phyloP scores from a whole-genome alignment of 2,329 filamentous ascomycete species.

The Nemania sp. region DNA sequence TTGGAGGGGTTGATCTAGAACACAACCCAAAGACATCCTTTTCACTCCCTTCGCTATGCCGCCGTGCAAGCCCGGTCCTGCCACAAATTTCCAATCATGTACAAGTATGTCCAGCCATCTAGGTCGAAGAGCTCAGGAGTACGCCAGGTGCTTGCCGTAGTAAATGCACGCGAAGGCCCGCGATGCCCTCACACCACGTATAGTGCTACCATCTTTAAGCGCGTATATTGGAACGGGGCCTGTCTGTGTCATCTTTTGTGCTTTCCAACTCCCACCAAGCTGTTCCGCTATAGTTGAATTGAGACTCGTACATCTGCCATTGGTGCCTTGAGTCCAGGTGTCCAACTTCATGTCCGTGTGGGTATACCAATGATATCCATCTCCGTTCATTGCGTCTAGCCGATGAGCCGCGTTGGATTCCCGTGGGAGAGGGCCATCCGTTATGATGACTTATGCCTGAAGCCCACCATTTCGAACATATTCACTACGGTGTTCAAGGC shows the following conservation, averaged over 20 bases:
- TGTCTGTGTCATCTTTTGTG: slow-evolving; percentile 40
- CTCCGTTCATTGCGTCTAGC: slow-evolving; percentile 42
- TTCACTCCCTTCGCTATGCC: slow-evolving; percentile 44
- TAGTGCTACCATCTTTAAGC: slow-evolving; percentile 26
- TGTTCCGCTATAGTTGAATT: slow-evolving; percentile 38
- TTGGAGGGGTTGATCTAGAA: slow-evolving; percentile 31
- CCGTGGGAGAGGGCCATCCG: slow-evolving; percentile 10
- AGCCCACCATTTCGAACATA: slow-evolving; percentile 45
- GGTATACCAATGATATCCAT: slow-evolving; percentile 36
- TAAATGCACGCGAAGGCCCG: slow-evolving; percentile 31
- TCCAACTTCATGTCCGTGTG: slow-evolving; percentile 6
- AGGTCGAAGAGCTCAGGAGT: slow-evolving; percentile 36
- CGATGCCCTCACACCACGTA: slow-evolving; percentile 30
- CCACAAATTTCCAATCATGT: slow-evolving; percentile 41
- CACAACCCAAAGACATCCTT: slow-evolving; percentile 41
- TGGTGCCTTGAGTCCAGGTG: slow-evolving; percentile 12
- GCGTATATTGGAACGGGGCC: slow-evolving; percentile 30
- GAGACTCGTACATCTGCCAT: slow-evolving; percentile 28
- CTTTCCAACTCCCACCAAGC: slow-evolving; percentile 47
- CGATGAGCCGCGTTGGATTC: slow-evolving; percentile 29
- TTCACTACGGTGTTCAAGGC: slow-evolving; percentile 32
- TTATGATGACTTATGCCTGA: slow-evolving; percentile 42
- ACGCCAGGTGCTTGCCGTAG: slow-evolving; percentile 36
- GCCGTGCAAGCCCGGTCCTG: slow-evolving; percentile 37
- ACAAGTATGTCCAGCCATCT: slow-evolving; percentile 37